Conservation (phyloP, 495 filamentous ascomycete species). For the Xanthoparmelia taractica region DNA sequence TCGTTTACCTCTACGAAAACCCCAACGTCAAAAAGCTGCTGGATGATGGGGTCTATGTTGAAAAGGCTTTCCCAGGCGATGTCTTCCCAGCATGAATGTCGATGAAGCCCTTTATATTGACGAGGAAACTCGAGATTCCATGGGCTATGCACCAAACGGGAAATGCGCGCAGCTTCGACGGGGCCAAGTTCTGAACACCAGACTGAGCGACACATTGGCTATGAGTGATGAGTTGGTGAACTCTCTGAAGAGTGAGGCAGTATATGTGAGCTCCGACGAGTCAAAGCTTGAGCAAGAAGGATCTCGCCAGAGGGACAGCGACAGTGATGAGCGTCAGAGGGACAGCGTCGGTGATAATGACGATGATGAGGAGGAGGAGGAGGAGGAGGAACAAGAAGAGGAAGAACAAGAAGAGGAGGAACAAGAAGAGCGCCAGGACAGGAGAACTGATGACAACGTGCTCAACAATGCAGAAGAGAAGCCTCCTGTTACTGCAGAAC, state of each 20-base stretch:
- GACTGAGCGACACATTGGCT: neutral
- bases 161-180: neutral
- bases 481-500: too few species aligned
- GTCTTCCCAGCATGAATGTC: neutral
- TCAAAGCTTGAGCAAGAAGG: too few species aligned
- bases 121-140: neutral
- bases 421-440: too few species aligned
- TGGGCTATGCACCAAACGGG: neutral
- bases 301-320: too few species aligned
- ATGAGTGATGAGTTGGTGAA: neutral
- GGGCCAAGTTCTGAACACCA: neutral
- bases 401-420: too few species aligned
- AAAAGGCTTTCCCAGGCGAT: neutral
- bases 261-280: neutral
- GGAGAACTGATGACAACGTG: too few species aligned
- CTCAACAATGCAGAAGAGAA: too few species aligned
- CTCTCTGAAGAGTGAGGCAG: neutral
- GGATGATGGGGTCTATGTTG: neutral
- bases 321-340: too few species aligned
- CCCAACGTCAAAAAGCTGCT: neutral
- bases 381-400: too few species aligned
- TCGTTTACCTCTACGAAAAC: neutral
- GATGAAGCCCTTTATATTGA: neutral
- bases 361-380: too few species aligned
- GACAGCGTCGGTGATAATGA: too few species aligned